Evolutionary conservation across 768 basidiomycete species (phyloP), one percentile per base, ranked within the genome.

Genomic region (Omphalotus guepiniiformis): DNA sequence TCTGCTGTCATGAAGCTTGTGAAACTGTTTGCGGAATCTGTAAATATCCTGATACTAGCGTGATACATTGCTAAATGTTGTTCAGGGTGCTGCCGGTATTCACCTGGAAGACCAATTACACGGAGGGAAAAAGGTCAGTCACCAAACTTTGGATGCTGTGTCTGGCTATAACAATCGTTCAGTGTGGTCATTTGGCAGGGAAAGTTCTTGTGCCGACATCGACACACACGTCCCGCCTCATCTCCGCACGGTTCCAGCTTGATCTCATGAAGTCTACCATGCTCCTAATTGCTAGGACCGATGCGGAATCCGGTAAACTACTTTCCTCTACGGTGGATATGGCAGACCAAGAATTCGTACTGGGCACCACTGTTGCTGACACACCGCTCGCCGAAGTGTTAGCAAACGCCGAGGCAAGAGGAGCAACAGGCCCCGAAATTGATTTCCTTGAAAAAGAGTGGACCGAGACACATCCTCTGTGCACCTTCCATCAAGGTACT

Each of bases 61-160:
- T 41, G 7, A 18, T 43, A 7, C 16, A 8, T 15, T 29, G 35
- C 23, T 6, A 13, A 15, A 13, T n/a, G 8, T 29, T 13, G 27
- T 12, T 6, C 52, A 88, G 79, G 93, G 94, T 21, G 88, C 90
- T 12, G 79, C 93, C 7, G 94, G 78, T 13, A 87, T 97, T 40
- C 94, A 97, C 64, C 65, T 96, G 18, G 94, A 97, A 62, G 94
- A 97, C 65, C 92, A 95, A 61, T 73, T 95, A 6, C 90, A 94
- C 53, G 94, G 94, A 25, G 90, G 90, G 22, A 96, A 96, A 71
- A 94, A 96, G 70, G 83, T 80, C 42, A 27, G 63, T 39, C 15
- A 36, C 32, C 28, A 6, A 29, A 38, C 4, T 49, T 30, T 11
- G 18, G 21, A 13, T 32, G 32, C 6, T 15, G 19, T 25, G 6